Evolutionary conservation across 169 alveolate species (phyloP), one percentile per base, ranked within the genome.

Genomic region (Plasmodium reichenowi): DNA sequence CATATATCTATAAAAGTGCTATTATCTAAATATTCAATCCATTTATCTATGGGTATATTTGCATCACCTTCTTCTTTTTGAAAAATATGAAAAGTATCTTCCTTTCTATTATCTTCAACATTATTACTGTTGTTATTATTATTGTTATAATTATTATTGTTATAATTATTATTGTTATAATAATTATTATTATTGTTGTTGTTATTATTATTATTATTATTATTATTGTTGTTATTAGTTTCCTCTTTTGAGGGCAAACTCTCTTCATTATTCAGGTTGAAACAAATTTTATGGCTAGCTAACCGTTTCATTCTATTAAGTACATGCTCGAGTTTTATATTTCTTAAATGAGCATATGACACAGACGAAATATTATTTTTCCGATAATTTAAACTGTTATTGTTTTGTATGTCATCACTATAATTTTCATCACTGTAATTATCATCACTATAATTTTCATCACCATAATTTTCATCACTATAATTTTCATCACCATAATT

Each of bases 1-100:
- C 89, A 78, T 52, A 78, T 66, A 15, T 78, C 89, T 26, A 78
- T 17, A 66, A 78, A 78, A 12, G 71, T 32, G 1, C 73, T 58
- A 66, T 64, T 78, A 13, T 78, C 89, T 15, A 78, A 71, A 29
- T 52, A 78, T 43, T 78, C 78, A 26, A 78, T 47, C 89, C 89
- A 78, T 13, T 78, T 78, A 1, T 47, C 15, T n/a, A 78, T 2
- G 5, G 78, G 75, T 10, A 78, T 64, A 4, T 64, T 78, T 2
- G 52, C 54, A 15, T 78, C 89, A 64, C 89, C 72, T 64, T 78
- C 89, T 54, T 78, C 89, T 22, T 56, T 66, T 13, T 66, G 78
- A 54, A 78, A 78, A 2, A 78, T 63, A 64, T 66, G 75, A 66
- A 78, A 78, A 10, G 60, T 52, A 7, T 48, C 50, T 78, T 78